Conservation (phyloP, 169 alveolate species). For the Miamiensis avidus region DNA sequence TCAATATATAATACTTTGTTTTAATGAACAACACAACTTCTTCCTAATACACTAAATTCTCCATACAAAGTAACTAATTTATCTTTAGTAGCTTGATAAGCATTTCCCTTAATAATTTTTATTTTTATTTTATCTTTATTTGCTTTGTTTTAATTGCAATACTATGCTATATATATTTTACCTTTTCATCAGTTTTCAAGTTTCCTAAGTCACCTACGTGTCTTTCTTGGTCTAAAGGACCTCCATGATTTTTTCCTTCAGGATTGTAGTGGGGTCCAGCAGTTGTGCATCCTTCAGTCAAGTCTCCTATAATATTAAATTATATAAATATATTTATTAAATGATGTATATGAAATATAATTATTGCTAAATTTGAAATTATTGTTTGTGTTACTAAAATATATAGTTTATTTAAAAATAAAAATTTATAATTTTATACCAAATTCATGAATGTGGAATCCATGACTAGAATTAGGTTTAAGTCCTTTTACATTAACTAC, state of each 20-base stretch:
- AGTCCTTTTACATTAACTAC: conserved; percentile 63
- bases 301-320: conserved; percentile 20
- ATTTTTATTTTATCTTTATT: no score
- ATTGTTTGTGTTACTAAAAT: no score
- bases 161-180: background rate
- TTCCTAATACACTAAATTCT: conserved; percentile 45
- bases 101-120: conserved; percentile 26
- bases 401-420: no score
- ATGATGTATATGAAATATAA: no score
- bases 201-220: conserved; percentile 77
- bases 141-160: background rate
- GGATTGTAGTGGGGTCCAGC: conserved; percentile 81
- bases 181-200: conserved; percentile 50
- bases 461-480: conserved; percentile 53
- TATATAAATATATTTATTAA: no score
- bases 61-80: conserved; percentile 42
- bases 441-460: conserved; percentile 73
- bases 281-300: conserved; percentile 70
- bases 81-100: conserved; percentile 25
- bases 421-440: conserved; percentile 51
- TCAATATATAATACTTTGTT: conserved; percentile 3
- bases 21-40: conserved; percentile 51
- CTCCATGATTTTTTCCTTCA: conserved; percentile 54
- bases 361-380: no score
- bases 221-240: conserved; percentile 63